These are phyloP conservation scores for Thymus quinquecostatus DNA, from an alignment of 257 asterid genomes.

Conservation along the genomic window DNA sequence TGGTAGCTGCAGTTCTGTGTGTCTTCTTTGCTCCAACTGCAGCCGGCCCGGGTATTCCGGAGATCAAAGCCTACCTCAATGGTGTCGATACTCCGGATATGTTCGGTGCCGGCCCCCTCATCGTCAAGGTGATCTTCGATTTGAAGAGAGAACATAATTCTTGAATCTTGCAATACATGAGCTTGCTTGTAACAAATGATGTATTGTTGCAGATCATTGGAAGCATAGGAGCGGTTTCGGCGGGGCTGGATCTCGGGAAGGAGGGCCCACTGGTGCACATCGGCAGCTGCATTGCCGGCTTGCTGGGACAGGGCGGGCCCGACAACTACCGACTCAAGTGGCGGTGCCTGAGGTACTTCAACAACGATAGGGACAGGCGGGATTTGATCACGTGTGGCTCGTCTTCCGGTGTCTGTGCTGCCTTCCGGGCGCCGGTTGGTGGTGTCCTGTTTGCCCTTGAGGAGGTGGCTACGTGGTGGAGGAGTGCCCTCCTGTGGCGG, in stretches of 20 bases:
- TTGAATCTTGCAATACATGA: background rate
- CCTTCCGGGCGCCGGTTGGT: conserved; percentile 90
- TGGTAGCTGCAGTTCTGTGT: conserved; percentile 69
- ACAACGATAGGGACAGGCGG: conserved; percentile 88
- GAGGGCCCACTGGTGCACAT: conserved; percentile 94
- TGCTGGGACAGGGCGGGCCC: conserved; percentile 85
- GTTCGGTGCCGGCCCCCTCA: conserved; percentile 80
- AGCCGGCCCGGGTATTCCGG: conserved; percentile 95
- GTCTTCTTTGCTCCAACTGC: conserved; percentile 91
- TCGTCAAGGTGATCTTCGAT: conserved; percentile 61
- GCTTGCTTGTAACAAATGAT: background rate
- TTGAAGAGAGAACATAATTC: background rate
- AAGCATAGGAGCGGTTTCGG: conserved; percentile 93
- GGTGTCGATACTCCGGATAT: conserved; percentile 89
- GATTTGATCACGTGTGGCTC: conserved; percentile 92
- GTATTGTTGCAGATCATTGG: conserved; percentile 62
- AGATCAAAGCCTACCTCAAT: conserved; percentile 89
- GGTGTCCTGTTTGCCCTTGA: conserved; percentile 86
- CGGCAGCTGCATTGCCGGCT: conserved; percentile 78
- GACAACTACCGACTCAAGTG: conserved; percentile 74
- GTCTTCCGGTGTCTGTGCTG: conserved; percentile 90
- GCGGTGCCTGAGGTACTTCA: conserved; percentile 89
- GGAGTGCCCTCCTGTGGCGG: conserved; percentile 95
- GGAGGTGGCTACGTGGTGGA: conserved; percentile 99
- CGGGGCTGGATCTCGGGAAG: conserved; percentile 89